Evolutionary conservation across 805 yeast genomes (phyloP), one percentile per base, ranked within the genome.

Genomic region (Myxozyma monticola): DNA sequence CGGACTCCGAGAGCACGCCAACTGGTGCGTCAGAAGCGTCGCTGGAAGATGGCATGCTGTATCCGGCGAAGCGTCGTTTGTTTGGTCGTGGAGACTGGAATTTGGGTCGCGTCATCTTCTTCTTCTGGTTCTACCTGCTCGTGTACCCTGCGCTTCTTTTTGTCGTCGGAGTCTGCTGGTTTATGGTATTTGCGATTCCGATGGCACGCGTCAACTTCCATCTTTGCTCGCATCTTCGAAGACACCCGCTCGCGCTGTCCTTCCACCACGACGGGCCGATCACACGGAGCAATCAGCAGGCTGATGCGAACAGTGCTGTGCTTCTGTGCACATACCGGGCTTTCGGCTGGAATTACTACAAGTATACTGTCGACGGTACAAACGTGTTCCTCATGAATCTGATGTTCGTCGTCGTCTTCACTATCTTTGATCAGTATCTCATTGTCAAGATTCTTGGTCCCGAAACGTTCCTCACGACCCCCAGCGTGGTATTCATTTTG

Each of bases 11-110:
- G n/a, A 8, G 22, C 24, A 14, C 47, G 9, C 6, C 45, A 9
- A 9, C 26, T 5, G 12, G 7, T 14, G n/a, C 22, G 25, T 40
- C 48, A 5, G 37, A 10, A 3, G 42, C 33, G 7, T 51, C 57
- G 9, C 22, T 49, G 9, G 57, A 53, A 33, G 36, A 38, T 14
- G 57, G 55, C 15, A 20, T 41, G 34, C 35, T 37, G 15, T 43
- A 39, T 29, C 22, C 26, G 4, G 22, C 36, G 18, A 56, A 62
- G 28, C 49, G 70, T 20, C 76, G 98, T 51, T 73, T 80, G 42
- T 91, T 93, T 66, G 98, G 98, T 30, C 76, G 98, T 66, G 98
- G 98, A 31, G 72, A 81, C 59, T 93, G 98, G 98, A 82, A 84
- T 15, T 64, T 82, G 17, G 96, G 96, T 1, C 76, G 98, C 56